Base-by-base conservation (phyloP, 2,329 filamentous ascomycete genomes). In the Calonectria pseudoreteaudii region DNA sequence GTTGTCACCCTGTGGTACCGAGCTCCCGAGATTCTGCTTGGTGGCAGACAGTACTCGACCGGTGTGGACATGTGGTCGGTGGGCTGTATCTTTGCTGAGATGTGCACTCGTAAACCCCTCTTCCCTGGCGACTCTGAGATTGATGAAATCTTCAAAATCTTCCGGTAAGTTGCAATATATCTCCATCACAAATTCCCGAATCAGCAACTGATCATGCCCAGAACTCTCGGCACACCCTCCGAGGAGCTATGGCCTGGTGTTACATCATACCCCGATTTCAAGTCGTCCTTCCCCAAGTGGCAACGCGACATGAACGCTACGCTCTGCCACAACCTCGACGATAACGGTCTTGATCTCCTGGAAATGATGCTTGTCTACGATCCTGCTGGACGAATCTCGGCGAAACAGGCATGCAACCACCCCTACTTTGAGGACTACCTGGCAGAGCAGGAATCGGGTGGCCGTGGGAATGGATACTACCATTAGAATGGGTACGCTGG, bases 51-150 rank as follows among this genome's bases (percentile, higher is more conserved):
- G 84, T 98, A 98, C 87, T 97, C 94, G 18, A 98, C 95, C 18
- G 95, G 95, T 71, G 95, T 98, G 52, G 95, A 98, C 82, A 98
- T 98, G 94, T 98, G 95, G 95, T 97, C 94, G 38, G 93, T 96
- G 65, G 95, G 95, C 75, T 97, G 95, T 85, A 98, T 98, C 85
- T 98, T 98, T 84, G 95, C 96, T 13, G 95, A 98, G 86, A 98
- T 98, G 96, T 97, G 95, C 86, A 98, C 95, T 2, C 92, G 95
- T 81, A 98, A 97, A 86, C 95, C 95, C 7, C 89, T 98, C 53
- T 98, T 98, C 88, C 95, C 95, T 16, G 95, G 95, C 72, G 95
- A 98, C 83, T 97, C 94, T 93, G 85, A 86, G 67, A 86, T 86
- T 81, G 85, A 86, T 73, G 85, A 86, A 76, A 86, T 86, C 76